Base-by-base conservation (phyloP, 345 rosid genomes). In the Sonneratia alba region DNA sequence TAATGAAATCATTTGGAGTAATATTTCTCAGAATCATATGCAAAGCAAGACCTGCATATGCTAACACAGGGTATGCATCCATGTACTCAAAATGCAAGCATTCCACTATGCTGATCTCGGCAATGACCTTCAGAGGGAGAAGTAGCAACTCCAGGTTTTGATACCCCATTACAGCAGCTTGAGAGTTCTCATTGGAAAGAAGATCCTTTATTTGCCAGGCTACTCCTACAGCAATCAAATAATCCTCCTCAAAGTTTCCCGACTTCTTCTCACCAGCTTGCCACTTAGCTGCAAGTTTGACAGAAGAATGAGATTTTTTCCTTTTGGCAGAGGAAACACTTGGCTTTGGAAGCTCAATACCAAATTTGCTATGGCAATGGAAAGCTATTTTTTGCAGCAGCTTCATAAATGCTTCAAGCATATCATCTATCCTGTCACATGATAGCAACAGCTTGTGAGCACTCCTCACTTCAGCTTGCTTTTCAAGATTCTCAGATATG, bases 181-280 rank as follows among this genome's bases (percentile, higher is more conserved):
- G 79, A 53, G 80, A 61, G 56, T 85, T 87, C 80, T 86, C 91
- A 2, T 59, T 77, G 64, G 37, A 70, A 73, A 95, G 88, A 63
- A 95, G 72, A 70, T 89, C 93, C 80, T 87, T 90, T 80, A 95
- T 79, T 71, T 95, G 97, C 97, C 97, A 95, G 45, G 97, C 86
- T 82, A 90, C 79, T 75, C 97, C 99, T 63, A 86, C 84, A 78
- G 93, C 83, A 76, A 81, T 77, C 66, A 66, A 78, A 79, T 88
- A 95, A 81, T 88, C 96, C 57, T 87, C 85, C 78, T 85, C 80
- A 66, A 92, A 86, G 83, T 76, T 84, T 45, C 84, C 74, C 36
- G 83, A 77, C 71, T 56, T 82, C 82, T 81, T 87, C 56, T 84
- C 81, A 32, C 85, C 76, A 49, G 72, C 78, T 78, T 81, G 87